Evolutionary conservation across 805 yeast species (phyloP).

Genomic region (Pichia cephalocereana): DNA sequence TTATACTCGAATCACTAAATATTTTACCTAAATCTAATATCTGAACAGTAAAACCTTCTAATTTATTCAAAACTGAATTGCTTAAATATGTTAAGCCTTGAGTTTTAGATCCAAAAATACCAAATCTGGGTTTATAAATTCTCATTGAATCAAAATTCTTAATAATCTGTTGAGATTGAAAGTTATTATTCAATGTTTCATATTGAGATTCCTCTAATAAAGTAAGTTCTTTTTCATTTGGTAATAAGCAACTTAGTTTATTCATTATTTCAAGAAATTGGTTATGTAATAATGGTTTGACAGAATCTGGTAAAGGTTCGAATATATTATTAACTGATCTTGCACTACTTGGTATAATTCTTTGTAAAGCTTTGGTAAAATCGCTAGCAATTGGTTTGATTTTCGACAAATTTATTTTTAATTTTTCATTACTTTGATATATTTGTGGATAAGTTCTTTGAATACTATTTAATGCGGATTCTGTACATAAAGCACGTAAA

Average conservation of each 20-base stretch:
- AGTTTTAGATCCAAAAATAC: constrained; percentile 66
- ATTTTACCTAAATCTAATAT: constrained; percentile 71
- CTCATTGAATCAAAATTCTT: constrained; percentile 37
- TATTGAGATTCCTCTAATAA: constrained; percentile 63
- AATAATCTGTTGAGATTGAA: constrained; percentile 56
- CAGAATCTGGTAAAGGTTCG: constrained; percentile 67
- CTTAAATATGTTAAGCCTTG: constrained; percentile 83
- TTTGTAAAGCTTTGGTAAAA: constrained; percentile 76
- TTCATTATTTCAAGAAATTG: constrained; percentile 38
- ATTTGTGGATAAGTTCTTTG: constrained; percentile 93
- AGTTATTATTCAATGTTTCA: constrained; percentile 49
- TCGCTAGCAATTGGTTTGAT: constrained; percentile 74
- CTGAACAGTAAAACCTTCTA: constrained; percentile 89
- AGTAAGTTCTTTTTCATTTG: constrained; percentile 45
- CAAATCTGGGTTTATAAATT: constrained; percentile 71
- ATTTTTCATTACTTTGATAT: constrained; percentile 64
- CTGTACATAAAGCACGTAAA: constrained; percentile 87
- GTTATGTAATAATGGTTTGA: constrained; percentile 52
- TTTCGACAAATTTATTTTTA: constrained; percentile 59
- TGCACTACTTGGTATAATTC: constrained; percentile 87
- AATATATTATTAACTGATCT: constrained; percentile 65
- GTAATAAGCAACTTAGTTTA: constrained; percentile 51
- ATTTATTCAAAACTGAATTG: constrained; percentile 66
- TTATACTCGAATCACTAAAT: constrained; percentile 66
- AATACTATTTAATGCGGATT: constrained; percentile 86